Percentiles rank a stretch among this genome's conserved stretches.
Evolutionary conservation across 1,284 basidiomycete genomes (phyloP).

Genomic region (Tilletia horrida): DNA sequence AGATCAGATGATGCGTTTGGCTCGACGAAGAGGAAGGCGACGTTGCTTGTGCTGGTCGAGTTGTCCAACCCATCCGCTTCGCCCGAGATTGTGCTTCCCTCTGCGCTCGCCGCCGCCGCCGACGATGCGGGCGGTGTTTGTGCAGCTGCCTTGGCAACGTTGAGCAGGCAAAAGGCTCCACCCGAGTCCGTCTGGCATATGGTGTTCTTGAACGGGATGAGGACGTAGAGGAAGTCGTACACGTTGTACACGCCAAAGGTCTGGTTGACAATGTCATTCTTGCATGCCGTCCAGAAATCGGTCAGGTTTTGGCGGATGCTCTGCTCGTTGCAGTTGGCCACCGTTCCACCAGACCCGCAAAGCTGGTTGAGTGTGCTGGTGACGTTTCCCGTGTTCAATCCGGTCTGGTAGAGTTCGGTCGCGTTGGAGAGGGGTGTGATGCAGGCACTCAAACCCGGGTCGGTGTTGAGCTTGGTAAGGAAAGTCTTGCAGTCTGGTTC

Average conservation of each 20-base stretch:
- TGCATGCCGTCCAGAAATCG: neutral
- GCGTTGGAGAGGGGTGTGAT: constrained; percentile 3
- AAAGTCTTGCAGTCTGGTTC: neutral
- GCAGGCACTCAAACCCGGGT: neutral
- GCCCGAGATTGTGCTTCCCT: neutral
- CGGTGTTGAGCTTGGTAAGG: neutral
- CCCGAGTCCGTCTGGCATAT: constrained; percentile 40
- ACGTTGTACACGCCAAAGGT: constrained; percentile 26
- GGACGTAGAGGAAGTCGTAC: constrained; percentile 49
- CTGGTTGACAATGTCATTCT: constrained; percentile 6
- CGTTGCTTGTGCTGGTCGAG: constrained; percentile 24
- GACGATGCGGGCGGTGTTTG: neutral
- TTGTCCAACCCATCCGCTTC: neutral
- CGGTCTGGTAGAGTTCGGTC: neutral
- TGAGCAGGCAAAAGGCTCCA: constrained; percentile 40
- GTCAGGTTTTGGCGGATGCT: neutral
- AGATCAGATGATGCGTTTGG: constrained; percentile 32
- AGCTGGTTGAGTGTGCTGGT: neutral
- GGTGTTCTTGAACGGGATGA: constrained; percentile 42
- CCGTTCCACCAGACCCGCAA: neutral
- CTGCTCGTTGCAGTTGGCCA: neutral
- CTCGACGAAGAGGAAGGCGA: constrained; percentile 48
- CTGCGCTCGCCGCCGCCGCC: neutral
- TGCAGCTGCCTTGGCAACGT: constrained; percentile 33
- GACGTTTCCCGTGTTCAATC: neutral